Percentiles rank a stretch among this genome's conserved stretches.
Conservation (phyloP, 768 basidiomycete genomes). For the Tylopilus felleus region DNA sequence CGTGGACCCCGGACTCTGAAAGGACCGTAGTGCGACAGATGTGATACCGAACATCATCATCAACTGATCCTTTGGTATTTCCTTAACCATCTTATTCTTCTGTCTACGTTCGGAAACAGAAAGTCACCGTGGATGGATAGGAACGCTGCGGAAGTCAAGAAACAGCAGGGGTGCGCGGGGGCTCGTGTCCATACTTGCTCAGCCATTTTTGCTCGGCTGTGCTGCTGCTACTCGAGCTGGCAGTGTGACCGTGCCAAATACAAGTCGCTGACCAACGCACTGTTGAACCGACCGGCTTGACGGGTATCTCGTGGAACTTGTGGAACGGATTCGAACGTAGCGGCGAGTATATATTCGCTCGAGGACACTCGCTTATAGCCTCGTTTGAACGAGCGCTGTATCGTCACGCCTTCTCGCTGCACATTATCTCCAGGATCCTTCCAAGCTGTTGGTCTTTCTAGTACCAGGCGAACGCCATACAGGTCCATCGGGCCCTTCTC, state of each 20-base stretch:
- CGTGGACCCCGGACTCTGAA: not conserved
- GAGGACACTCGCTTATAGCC: not conserved
- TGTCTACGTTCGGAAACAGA: not conserved
- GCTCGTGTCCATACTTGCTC: not conserved
- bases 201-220: conserved; percentile 20
- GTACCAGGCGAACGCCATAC: not conserved
- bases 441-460: not conserved
- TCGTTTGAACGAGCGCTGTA: not conserved
- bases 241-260: conserved; percentile 1
- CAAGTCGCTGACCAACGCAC: not conserved
- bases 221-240: not conserved
- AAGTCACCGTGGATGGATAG: not conserved
- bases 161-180: conserved; percentile 19
- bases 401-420: not conserved
- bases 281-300: conserved; percentile 11
- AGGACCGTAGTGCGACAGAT: not conserved
- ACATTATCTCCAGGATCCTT: conserved; percentile 4
- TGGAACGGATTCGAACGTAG: conserved; percentile 3
- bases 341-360: conserved; percentile 11
- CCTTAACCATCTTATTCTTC: not conserved
- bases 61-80: not conserved
- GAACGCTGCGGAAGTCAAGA: not conserved
- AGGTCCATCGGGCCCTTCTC: not conserved
- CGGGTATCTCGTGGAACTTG: conserved; percentile 17
- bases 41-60: not conserved